phyloP scores from a whole-genome alignment of 1,284 basidiomycete genomes.

The Peniophora sp. region DNA sequence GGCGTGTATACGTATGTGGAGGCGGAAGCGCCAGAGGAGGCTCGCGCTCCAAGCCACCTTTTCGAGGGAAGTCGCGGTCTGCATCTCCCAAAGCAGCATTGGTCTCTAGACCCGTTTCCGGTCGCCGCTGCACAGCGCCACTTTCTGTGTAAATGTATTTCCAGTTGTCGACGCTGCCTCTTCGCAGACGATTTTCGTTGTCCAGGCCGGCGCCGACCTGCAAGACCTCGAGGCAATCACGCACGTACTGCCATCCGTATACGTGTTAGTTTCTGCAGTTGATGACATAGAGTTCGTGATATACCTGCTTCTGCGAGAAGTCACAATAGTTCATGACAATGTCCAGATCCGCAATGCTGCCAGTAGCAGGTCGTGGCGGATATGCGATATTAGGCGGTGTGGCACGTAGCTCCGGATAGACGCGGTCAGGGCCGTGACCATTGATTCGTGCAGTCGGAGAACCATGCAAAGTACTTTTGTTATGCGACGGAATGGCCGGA shows the following conservation, averaged over 20 bases:
- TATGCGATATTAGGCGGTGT: slow-evolving; percentile 53
- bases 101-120: slow-evolving; percentile 13
- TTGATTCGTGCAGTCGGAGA: slow-evolving; percentile 31
- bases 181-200: slow-evolving; percentile 46
- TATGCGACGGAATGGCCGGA: slow-evolving; percentile 52
- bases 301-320: slow-evolving; percentile 72
- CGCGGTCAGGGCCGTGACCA: slow-evolving; percentile 68
- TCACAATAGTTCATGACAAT: slow-evolving; percentile 85
- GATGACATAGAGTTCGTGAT: slow-evolving; percentile 9
- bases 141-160: slow-evolving; percentile 60
- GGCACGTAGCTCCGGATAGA: slow-evolving; percentile 66
- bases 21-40: slow-evolving; percentile 25
- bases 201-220: slow-evolving; percentile 62
- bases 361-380: slow-evolving; percentile 76
- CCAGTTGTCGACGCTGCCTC: slow-evolving; percentile 54
- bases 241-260: slow-evolving; percentile 47
- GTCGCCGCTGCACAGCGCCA: slow-evolving; percentile 27
- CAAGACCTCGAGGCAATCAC: slow-evolving; percentile 71
- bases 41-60: slow-evolving; percentile 37
- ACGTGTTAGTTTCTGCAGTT: slow-evolving; percentile 3
- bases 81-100: slow-evolving; percentile 18
- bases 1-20: slow-evolving; percentile 28
- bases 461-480: slow-evolving; percentile 31
- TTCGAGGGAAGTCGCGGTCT: slow-evolving; percentile 31
- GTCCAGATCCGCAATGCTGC: slow-evolving; percentile 84